phyloP scores from a whole-genome alignment of 805 yeast genomes.

The Metahyphopichia silvanorum region DNA sequence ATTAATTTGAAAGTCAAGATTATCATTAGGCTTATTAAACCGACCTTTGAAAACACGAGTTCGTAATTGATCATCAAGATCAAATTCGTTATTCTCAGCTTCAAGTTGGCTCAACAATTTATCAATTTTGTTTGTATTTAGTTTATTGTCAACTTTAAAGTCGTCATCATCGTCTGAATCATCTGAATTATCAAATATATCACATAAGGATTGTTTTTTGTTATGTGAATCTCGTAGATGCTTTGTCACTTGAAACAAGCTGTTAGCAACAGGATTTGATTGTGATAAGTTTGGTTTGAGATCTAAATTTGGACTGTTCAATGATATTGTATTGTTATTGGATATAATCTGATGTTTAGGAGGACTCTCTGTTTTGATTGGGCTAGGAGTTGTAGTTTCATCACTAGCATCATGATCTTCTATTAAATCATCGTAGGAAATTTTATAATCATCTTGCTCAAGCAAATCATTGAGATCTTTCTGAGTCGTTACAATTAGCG shows the following conservation, averaged over 20 bases:
- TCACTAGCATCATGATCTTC: too few relatives aligned
- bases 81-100: constrained; percentile 22
- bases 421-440: too few relatives aligned
- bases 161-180: constrained; percentile 11
- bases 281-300: constrained; percentile 8
- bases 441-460: too few relatives aligned
- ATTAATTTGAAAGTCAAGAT: constrained; percentile 31
- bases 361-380: too few relatives aligned
- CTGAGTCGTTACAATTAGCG: too few relatives aligned
- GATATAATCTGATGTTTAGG: too few relatives aligned
- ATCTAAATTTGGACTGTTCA: constrained; percentile 3
- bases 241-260: constrained; percentile 30
- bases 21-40: constrained; percentile 21
- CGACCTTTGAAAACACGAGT: constrained; percentile 34
- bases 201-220: not conserved
- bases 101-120: constrained; percentile 33
- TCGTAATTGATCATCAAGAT: constrained; percentile 32
- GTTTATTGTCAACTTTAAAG: constrained; percentile 13
- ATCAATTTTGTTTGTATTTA: constrained; percentile 35
- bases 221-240: constrained; percentile 13
- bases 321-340: too few relatives aligned
- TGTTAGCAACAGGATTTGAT: constrained; percentile 20
- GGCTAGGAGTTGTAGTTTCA: too few relatives aligned
- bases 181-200: constrained; percentile 1
- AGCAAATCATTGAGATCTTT: too few relatives aligned